These are phyloP conservation scores for Nakazawaea siamensis DNA, from an alignment of 805 yeast species.

Conservation along the genomic window DNA sequence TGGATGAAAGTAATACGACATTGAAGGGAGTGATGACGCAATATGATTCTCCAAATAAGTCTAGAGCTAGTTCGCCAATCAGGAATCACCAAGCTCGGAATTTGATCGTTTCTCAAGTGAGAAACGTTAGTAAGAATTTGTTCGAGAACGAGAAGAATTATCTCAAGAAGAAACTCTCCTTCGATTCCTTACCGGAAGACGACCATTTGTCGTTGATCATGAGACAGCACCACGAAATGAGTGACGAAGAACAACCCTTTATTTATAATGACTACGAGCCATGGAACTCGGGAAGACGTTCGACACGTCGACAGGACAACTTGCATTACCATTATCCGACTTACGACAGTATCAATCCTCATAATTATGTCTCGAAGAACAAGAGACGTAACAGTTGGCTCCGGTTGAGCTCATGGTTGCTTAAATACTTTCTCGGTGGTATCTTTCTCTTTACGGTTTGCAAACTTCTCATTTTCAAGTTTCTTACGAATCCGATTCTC, in stretches of 20 bases:
- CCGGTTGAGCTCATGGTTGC: too few species aligned
- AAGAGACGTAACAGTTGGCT: conserved; percentile 2
- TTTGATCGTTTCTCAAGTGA: conserved; percentile 8
- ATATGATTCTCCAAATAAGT: conserved; percentile 3
- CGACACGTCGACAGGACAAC: neutral
- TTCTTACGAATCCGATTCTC: conserved; percentile 18
- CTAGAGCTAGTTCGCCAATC: neutral
- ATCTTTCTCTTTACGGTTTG: conserved; percentile 6
- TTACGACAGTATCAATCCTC: conserved; percentile 9
- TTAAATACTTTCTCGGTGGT: neutral
- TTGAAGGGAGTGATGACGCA: conserved; percentile 1
- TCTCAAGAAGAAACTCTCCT: conserved; percentile 8
- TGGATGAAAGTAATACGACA: conserved; percentile 8
- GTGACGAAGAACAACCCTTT: conserved; percentile 1
- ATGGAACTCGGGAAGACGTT: neutral
- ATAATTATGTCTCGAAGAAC: conserved; percentile 8
- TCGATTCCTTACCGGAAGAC: conserved; percentile 6
- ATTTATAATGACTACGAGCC: neutral
- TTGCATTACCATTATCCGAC: conserved; percentile 4
- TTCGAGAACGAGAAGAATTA: conserved; percentile 7
- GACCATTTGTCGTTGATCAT: conserved; percentile 3
- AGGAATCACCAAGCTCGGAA: neutral
- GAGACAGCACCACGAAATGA: conserved; percentile 1
- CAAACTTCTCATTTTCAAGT: conserved; percentile 18
- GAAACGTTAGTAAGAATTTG: conserved; percentile 9